Evolutionary conservation across 306 rosid genomes (phyloP), one percentile per base, ranked within the genome.

Genomic region (Glycyrrhiza uralensis): DNA sequence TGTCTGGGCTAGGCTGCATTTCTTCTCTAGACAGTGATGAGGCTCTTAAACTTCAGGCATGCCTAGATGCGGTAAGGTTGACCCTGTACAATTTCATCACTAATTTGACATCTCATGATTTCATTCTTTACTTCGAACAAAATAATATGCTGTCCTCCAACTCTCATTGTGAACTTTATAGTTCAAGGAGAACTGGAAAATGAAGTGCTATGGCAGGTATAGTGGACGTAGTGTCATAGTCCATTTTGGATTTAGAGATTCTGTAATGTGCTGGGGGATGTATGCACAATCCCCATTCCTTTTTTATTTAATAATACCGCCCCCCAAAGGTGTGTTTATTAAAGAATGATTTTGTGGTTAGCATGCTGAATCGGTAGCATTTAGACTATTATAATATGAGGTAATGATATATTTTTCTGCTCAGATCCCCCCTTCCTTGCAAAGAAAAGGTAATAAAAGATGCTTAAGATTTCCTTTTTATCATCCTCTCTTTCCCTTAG

Each of bases 11-110:
- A 28, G 68, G 77, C 42, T 75, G 80, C 47, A 82, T 93, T 69
- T 78, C 92, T 69, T 84, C 98, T 38, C 54, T 87, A 60, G 77
- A 85, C 72, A 83, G 85, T 71, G 57, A 75, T 9, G 94, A 86
- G 78, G 97, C 91, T 32, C 44, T 59, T 57, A 89, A 91, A 80
- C 96, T 93, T 79, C 98, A 93, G 84, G 92, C 84, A 42, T 79
- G 91, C 77, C 87, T 93, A 56, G 98, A 93, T 61, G 94, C 80
- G 76, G 97, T 93, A 82, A 80, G 79, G 54, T 61, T 28, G 12
- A 12, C 80, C 59, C 51, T 17, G 56, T 76, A 47, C 22, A 77
- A 22, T 51, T 74, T 24, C 62, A 36, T 30, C 32, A 50, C 33
- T 26, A 33, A 26, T 35, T 54, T 76, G 4, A 47, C 42, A 9